Evolutionary conservation across 2,329 filamentous ascomycete genomes (phyloP).

Genomic region (Leptographium procerum): DNA sequence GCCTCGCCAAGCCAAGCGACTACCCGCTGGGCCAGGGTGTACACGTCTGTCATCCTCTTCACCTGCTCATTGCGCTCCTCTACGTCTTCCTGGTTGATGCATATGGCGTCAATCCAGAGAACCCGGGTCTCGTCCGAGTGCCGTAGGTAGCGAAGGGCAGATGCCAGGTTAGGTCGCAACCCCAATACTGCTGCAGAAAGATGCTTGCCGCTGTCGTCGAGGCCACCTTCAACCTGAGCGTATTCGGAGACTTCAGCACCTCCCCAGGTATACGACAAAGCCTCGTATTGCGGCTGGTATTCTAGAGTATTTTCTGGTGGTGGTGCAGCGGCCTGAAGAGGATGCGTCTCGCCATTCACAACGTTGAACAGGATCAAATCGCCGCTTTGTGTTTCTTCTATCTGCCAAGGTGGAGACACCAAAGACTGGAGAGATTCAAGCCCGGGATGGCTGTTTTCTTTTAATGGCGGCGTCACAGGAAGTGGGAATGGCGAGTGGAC

Average conservation of each 20-base stretch:
- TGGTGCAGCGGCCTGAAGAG: not conserved
- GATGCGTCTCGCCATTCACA: not conserved
- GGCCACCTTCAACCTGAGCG: not conserved
- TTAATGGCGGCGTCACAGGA: not conserved
- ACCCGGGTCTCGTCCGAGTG: not conserved
- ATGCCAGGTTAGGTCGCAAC: not conserved
- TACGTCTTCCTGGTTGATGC: no score
- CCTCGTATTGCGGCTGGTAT: not conserved
- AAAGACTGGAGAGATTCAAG: not conserved
- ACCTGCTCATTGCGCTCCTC: no score
- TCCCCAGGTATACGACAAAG: not conserved
- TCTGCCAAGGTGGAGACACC: not conserved
- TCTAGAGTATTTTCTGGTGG: not conserved
- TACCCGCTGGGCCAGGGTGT: no score
- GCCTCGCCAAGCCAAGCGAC: not conserved
- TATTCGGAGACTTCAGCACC: not conserved
- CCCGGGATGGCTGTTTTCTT: not conserved
- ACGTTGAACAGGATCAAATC: conserved; percentile 2
- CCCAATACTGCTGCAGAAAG: not conserved
- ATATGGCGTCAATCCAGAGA: not conserved
- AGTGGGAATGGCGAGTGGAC: not conserved
- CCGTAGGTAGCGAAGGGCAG: not conserved
- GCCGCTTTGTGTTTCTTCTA: conserved; percentile 3
- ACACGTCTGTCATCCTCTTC: no score
- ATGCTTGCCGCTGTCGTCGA: not conserved